A percentile compares a stretch with the other conserved stretches of the same genome.
These are phyloP conservation scores for Cytospora leucostoma DNA, from an alignment of 2,329 filamentous ascomycete genomes.

Conservation along the genomic window DNA sequence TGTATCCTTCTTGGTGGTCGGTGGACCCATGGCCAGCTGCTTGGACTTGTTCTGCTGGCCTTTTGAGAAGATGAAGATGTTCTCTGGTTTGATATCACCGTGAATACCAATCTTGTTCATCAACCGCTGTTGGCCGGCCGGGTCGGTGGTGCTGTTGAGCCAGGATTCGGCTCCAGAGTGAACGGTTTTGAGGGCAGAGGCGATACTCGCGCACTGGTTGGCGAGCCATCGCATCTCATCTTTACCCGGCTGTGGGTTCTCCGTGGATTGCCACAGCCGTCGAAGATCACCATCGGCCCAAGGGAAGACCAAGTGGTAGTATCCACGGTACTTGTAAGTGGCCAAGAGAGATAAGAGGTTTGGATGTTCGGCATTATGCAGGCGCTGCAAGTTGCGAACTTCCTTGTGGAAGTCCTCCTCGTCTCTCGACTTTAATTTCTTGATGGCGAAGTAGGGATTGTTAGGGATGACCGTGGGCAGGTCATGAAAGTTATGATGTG, in stretches of 20 bases:
- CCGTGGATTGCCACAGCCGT: conserved; percentile 26
- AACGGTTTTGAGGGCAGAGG: conserved; percentile 26
- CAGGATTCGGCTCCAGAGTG: conserved; percentile 28
- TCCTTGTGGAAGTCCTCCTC: conserved; percentile 27
- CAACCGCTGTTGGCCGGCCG: conserved; percentile 24
- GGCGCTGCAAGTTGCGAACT: conserved; percentile 27
- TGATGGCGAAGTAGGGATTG: conserved; percentile 27
- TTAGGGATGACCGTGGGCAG: conserved; percentile 19
- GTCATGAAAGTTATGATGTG: conserved; percentile 27
- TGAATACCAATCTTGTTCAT: conserved; percentile 28
- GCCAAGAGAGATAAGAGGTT: conserved; percentile 27
- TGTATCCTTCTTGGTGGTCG: conserved; percentile 15
- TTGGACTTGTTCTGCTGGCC: conserved; percentile 24
- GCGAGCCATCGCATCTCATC: conserved; percentile 28
- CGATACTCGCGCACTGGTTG: conserved; percentile 26
- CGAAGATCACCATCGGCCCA: conserved; percentile 28
- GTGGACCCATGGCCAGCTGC: conserved; percentile 25
- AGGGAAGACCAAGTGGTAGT: conserved; percentile 28
- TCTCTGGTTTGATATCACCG: conserved; percentile 29
- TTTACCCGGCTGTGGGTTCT: conserved; percentile 26
- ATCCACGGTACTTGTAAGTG: conserved; percentile 28
- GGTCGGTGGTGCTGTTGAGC: conserved; percentile 19
- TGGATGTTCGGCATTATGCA: conserved; percentile 27
- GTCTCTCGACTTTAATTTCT: conserved; percentile 27
- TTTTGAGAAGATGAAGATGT: conserved; percentile 28